phyloP scores from a whole-genome alignment of 768 basidiomycete genomes.

The Hysterangium stoloniferum region DNA sequence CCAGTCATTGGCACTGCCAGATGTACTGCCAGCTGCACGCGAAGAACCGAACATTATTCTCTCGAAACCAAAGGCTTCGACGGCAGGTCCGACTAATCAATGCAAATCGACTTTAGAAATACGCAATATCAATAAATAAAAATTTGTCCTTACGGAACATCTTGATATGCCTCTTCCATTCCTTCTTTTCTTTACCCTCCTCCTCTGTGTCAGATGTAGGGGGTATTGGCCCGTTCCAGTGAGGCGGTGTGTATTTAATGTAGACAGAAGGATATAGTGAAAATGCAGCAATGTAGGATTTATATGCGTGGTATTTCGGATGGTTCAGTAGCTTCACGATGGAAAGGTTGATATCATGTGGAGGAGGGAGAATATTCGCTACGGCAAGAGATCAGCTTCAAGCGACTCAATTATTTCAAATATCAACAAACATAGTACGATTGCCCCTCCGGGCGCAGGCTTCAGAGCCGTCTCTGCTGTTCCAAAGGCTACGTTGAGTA shows the following conservation, averaged over 20 bases:
- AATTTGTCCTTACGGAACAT: constrained; percentile 24
- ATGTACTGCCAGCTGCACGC: constrained; percentile 43
- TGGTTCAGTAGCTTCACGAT: constrained; percentile 77
- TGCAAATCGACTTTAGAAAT: background rate
- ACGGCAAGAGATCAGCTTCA: constrained; percentile 7
- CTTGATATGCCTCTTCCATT: constrained; percentile 29
- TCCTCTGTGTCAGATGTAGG: constrained; percentile 30
- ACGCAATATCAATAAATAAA: background rate
- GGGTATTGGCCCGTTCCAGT: constrained; percentile 55
- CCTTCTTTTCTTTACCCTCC: constrained; percentile 42
- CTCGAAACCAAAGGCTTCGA: constrained; percentile 81
- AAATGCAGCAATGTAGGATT: constrained; percentile 60
- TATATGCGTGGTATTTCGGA: constrained; percentile 64
- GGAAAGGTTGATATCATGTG: constrained; percentile 60
- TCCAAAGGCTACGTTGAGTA: constrained; percentile 53
- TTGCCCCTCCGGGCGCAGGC: constrained; percentile 33
- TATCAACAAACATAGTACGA: constrained; percentile 55
- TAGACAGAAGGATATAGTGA: constrained; percentile 67
- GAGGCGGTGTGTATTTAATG: constrained; percentile 71
- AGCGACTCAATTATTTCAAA: background rate
- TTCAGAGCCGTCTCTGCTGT: constrained; percentile 21
- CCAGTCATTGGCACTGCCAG: constrained; percentile 59
- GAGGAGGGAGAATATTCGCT: constrained; percentile 80
- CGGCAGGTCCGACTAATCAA: constrained; percentile 60
- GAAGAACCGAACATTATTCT: constrained; percentile 81